These are phyloP conservation scores for Rhytidiadelphus loreus DNA, from an alignment of 225 moss, liverwort and hornwort species.

Conservation along the genomic window DNA sequence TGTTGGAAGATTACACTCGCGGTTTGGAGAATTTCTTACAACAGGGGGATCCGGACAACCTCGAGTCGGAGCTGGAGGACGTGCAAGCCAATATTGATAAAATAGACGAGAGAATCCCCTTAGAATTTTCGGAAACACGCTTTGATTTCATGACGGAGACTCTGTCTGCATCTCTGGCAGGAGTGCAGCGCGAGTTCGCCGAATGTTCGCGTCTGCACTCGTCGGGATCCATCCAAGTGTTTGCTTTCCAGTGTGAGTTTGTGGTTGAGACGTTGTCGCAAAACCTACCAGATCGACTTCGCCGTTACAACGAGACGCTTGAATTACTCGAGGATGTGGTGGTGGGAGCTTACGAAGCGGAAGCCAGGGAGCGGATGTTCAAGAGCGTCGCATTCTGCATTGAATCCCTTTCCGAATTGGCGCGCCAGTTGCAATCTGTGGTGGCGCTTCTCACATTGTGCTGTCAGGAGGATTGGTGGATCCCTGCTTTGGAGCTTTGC, in stretches of 20 bases:
- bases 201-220: not conserved
- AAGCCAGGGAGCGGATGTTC: not conserved
- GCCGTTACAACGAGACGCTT: not conserved
- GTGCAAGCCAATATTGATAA: not conserved
- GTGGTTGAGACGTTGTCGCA: slow-evolving; percentile 1
- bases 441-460: slow-evolving; percentile 5
- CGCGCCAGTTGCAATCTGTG: not conserved
- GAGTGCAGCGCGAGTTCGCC: not conserved
- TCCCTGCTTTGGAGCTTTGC: slow-evolving; percentile 5
- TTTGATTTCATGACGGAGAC: slow-evolving; percentile 9
- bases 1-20: slow-evolving; percentile 25
- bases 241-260: not conserved
- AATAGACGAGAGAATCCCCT: not conserved
- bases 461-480: slow-evolving; percentile 19
- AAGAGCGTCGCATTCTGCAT: slow-evolving; percentile 18
- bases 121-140: not conserved
- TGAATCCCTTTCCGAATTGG: slow-evolving; percentile 3
- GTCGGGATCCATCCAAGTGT: not conserved
- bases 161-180: not conserved
- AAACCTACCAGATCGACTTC: not conserved
- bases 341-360: not conserved
- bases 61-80: not conserved
- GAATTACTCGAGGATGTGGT: not conserved
- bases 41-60: not conserved
- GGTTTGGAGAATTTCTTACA: not conserved